Evolutionary conservation across 2,329 filamentous ascomycete genomes (phyloP), one percentile per base, ranked within the genome.

Genomic region (Trichophyton simii): DNA sequence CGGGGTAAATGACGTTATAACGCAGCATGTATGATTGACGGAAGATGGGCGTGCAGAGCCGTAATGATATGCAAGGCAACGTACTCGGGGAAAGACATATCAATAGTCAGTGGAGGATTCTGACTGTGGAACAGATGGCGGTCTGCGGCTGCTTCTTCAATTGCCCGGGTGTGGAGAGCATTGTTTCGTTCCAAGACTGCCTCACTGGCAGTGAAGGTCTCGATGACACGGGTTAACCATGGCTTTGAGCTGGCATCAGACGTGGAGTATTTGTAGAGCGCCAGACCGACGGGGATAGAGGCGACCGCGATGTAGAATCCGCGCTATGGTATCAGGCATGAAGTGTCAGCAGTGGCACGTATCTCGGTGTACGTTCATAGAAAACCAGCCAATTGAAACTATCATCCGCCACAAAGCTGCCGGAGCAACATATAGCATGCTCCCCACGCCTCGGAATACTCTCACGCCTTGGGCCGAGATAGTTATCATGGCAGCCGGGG

Each of bases 51-150:
- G 22, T 42, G 54, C 18, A 31, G 18, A 20, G 57, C 22, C 5
- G 60, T 34, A 50, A 38, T 31, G 61, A 44, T 44, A n/a, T 41
- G 57, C 28, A 57, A 58, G 22, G 59, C 46, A 60, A 81, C 84
- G 64, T 81, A 88, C 85, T 88, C 85, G 38, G 82, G 83, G 67
- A 81, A 84, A 69, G 74, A 81, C 72, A 87, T 71, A 20, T 83
- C 78, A 52, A 83, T 75, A 60, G 73, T 76, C 65, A 77, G 73
- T 22, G 73, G 68, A 20, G 68, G 68, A 31, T 66, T 68, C 61
- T 73, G 72, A 62, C 73, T 77, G 34, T 78, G 75, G 70, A 86
- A 86, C 66, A 87, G 71, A 66, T 84, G 81, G 63, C 82, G 76
- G 70, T 88, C 85, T 58, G 77, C 74, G 41, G 82, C 84, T 25